Evolutionary conservation across 345 rosid genomes (phyloP), one percentile per base, ranked within the genome.

Genomic region (Syzygium aqueum): DNA sequence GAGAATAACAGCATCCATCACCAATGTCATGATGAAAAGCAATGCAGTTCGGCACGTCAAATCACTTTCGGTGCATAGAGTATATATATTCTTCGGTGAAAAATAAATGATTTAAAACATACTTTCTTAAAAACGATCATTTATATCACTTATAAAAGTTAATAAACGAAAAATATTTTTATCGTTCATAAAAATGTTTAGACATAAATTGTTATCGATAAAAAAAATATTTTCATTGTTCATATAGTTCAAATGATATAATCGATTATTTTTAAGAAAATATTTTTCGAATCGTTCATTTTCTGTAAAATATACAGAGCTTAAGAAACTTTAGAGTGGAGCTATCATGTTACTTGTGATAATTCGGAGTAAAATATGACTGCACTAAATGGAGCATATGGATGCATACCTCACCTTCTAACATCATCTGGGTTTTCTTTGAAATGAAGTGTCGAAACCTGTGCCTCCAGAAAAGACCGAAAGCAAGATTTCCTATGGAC

Each of bases 41-140:
- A 12, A 33, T 1, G 17, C 25, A 11, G 78, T 33, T 16, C 46
- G 46, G 78, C 23, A 5, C 11, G 23, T 17, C 46, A 4, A 4
- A 21, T 33, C 7, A 4, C 3, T 40, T 33, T 33, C 78, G 3
- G 25, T 8, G 46, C 8, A 67, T 0, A 33, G 80, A 67, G 80
- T 67, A 9, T 13, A 33, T 67, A 67, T 1, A 13, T 61, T 3
- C 2, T 0, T n/a, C n/a, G n/a, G n/a, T n/a, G 11, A 25, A 57
- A 25, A 25, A 57, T n/a, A 5, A n/a, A 61, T 13, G 6, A 61
- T 33, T 67, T 67, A 8, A 17, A 67, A 15, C 4, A 17, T 67
- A 17, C 19, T 8, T 56, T 8, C 9, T 2, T 1, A 17, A 33
- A 33, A 33, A 17, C 4, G 2, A 33, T 33, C 2, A 2, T 1